Evolutionary conservation across 2,329 filamentous ascomycete genomes (phyloP), one percentile per base, ranked within the genome.

Genomic region (Cercospora sp.): DNA sequence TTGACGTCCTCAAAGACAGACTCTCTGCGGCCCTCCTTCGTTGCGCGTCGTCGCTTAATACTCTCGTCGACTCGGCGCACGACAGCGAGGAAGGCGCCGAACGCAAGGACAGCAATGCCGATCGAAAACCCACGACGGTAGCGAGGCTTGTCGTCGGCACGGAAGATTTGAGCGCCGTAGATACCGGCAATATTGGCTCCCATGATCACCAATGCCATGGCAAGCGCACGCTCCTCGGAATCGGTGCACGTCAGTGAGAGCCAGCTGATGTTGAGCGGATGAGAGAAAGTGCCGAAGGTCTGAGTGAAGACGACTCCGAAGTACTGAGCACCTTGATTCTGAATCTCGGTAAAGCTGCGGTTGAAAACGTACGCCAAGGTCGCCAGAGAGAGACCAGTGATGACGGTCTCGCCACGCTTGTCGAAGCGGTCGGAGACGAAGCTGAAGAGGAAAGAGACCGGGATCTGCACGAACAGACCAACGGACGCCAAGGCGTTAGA

Each of bases 151-250:
- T 87, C 85, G 63, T 87, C 84, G 0, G 77, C 70, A 24, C 84
- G 84, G 81, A 88, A 89, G 68, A 89, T 85, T 74, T 89, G 86
- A 0, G 85, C 85, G 3, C 87, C 87, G 65, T 87, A 86, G 62
- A 89, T 88, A 24, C 86, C 86, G 0, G 86, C 86, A 28, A 85
- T 85, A 71, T 89, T 89, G 59, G 86, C 87, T 21, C 85, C 84
- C 86, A 88, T 88, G 68, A 89, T 87, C 62, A 88, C 81, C 77
- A 85, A 81, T 7, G 86, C 86, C 87, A 88, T 88, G 10, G 86
- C 85, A 0, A 89, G 79, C 0, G 86, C 85, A 60, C 86, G 80
- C 71, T 88, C 84, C 69, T 88, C 86, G 0, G 86, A 87, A 62
- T 87, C 85, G 0, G 81, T 80, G 74, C 86, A 87, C 2, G 84